phyloP scores from a whole-genome alignment of 176 grass and related monocot species.

The Carex kokanica region DNA sequence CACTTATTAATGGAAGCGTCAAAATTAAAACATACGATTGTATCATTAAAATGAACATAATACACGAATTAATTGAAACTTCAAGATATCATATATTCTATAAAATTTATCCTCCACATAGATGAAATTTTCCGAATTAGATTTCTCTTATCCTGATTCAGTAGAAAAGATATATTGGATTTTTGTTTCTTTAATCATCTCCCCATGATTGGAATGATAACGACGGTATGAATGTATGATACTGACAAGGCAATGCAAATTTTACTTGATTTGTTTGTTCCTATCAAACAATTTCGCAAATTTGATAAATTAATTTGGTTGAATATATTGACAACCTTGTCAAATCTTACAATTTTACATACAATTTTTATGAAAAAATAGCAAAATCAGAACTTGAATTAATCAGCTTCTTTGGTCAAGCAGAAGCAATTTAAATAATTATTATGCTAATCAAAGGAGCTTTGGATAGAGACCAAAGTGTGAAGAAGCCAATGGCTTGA shows the following conservation, averaged over 20 bases:
- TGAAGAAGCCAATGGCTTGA: conserved; percentile 12
- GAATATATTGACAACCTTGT: neutral
- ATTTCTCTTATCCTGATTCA: neutral
- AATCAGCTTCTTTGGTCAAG: neutral
- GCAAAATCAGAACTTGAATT: neutral
- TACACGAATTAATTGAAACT: too few relatives aligned
- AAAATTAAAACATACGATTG: too few relatives aligned
- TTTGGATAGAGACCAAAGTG: neutral
- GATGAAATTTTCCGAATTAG: neutral
- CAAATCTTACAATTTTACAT: neutral
- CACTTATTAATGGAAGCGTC: too few relatives aligned
- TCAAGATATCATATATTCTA: too few relatives aligned
- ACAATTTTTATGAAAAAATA: neutral
- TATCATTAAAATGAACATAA: too few relatives aligned
- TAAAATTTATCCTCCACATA: neutral
- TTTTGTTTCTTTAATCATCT: neutral
- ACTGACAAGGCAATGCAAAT: neutral
- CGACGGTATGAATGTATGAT: neutral
- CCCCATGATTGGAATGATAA: neutral
- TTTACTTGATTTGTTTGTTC: neutral
- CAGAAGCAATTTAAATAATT: neutral
- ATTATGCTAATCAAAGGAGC: neutral
- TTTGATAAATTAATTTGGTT: neutral
- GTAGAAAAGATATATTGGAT: neutral
- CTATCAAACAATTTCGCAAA: neutral